Base-by-base conservation (phyloP, 768 basidiomycete genomes). In the Podaxis pistillaris region DNA sequence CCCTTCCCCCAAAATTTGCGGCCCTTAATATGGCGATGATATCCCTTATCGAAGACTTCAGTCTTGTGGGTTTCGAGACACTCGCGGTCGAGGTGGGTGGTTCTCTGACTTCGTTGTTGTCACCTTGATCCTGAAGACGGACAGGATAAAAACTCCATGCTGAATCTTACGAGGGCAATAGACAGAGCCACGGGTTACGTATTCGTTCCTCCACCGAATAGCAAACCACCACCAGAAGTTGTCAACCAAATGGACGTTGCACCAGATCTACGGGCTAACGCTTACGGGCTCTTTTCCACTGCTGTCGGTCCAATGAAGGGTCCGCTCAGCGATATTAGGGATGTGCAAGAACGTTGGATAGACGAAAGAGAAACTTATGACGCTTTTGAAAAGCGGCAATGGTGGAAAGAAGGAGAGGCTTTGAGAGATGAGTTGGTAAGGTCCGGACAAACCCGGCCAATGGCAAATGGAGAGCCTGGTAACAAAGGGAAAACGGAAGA, bases 261-360 rank as follows among this genome's bases (percentile, higher is more conserved):
- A 1, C 63, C 80, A 0, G 72, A 83, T 1, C 67, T 74, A 11
- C 81, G 84, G 1, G 86, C 90, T 2, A 94, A 95, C 72, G 74
- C 82, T 15, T 85, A 86, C 66, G 77, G 85, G 0, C 75, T 96
- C 17, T 86, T 94, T 68, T 83, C 88, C 1, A 84, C 82, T 12
- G 88, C 90, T 2, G 80, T 81, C 15, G 87, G 87, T 0, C 72
- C 79, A 1, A 70, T 87, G 62, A 76, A 73, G 15, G 86, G 84
- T 0, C 74, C 78, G 4, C 74, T 76, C 56, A 83, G 81, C 65
- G 76, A 82, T 65, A 80, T 93, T 12, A 76, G 85, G 22, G 93
- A 95, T 68, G 86, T 96, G 5, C 95, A 98, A 72, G 96, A 98
- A 71, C 79, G 95, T 47, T 98, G 96, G 95, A 74, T 96, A n/a